Base-by-base conservation (phyloP, 306 rosid genomes). In the Pyrus communis region DNA sequence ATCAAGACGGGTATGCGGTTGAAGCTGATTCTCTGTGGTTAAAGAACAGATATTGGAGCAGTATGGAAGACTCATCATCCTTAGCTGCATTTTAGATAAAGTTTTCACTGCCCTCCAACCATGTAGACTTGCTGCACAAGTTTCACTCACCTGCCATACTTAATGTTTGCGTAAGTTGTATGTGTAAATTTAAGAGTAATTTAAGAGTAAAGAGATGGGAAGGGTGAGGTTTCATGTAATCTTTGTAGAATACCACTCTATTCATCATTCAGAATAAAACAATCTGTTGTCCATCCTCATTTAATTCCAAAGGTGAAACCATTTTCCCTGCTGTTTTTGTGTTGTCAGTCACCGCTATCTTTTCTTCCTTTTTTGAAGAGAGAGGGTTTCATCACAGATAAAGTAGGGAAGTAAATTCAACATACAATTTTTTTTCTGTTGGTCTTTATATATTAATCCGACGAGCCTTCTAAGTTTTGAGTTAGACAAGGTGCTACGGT, bases 1-100 rank as follows among this genome's bases (percentile, higher is more conserved):
- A 87, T 83, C 88, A 88, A 69, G 93, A 91, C 31, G 93, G 86
- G 19, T 82, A 80, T 54, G 83, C 91, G 10, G 90, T 88, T n/a
- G 88, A 81, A 74, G 88, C 93, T 73, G 93, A 91, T 87, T 84
- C 90, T 28, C 2, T 82, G n/a, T 87, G 87, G 90, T 71, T 89
- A 73, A 79, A 40, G 28, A 88, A 88, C 71, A 82, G 89, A 81
- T 67, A 79, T 66, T 88, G 93, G 90, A 75, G 18, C n/a, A 12
- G 35, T 13, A 28, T 51, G 52, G 63, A 69, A 31, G 55, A 75
- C 25, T 57, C 68, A 74, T 40, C 79, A 2, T 28, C 77, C 4
- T 14, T 38, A 5, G 51, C 81, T 62, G 69, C 60, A 15, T 19
- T 60, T 5, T 73, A 70, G 14, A 9, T 25, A 30, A 67, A 67